Conservation (phyloP, 306 rosid genomes). For the Leucaena leucocephala region DNA sequence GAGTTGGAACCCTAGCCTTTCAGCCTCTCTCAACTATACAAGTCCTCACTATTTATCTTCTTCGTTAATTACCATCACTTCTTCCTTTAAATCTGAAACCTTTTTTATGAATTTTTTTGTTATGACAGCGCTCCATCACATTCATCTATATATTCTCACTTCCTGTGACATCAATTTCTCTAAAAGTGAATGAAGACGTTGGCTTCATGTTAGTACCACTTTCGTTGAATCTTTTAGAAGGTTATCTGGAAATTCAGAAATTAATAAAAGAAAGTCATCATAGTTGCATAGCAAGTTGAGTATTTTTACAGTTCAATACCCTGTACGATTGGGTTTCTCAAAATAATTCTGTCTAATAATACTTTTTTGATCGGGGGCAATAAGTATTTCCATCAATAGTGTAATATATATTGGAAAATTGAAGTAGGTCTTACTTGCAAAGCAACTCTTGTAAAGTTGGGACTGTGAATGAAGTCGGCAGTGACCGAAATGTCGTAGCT, state of each 20-base stretch:
- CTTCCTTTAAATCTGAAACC: too few relatives aligned
- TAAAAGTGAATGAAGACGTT: conserved; percentile 42
- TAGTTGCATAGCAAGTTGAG: not conserved
- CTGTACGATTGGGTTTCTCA: not conserved
- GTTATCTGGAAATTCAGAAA: conserved; percentile 80
- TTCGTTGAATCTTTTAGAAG: conserved; percentile 72
- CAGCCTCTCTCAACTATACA: too few relatives aligned
- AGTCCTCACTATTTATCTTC: too few relatives aligned
- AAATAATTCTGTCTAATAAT: not conserved
- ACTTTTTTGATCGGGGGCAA: not conserved
- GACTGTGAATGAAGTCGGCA: conserved; percentile 60
- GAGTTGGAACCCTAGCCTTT: too few relatives aligned
- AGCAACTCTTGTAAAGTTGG: conserved; percentile 68
- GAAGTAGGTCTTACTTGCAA: conserved; percentile 57
- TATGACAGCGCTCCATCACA: too few relatives aligned
- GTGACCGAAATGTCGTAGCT: conserved; percentile 65
- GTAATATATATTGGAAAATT: not conserved
- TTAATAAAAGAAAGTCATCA: not conserved
- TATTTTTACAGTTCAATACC: not conserved
- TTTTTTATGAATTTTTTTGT: too few relatives aligned
- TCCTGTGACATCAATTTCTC: conserved; percentile 31
- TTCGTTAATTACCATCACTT: too few relatives aligned
- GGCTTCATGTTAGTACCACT: conserved; percentile 61
- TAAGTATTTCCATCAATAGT: not conserved
- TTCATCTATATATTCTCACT: conserved; percentile 38